A percentile compares a stretch with the other conserved stretches of the same genome.
Evolutionary conservation across 208 protist species (phyloP).

Genomic region (Endotrypanum monterogeii): DNA sequence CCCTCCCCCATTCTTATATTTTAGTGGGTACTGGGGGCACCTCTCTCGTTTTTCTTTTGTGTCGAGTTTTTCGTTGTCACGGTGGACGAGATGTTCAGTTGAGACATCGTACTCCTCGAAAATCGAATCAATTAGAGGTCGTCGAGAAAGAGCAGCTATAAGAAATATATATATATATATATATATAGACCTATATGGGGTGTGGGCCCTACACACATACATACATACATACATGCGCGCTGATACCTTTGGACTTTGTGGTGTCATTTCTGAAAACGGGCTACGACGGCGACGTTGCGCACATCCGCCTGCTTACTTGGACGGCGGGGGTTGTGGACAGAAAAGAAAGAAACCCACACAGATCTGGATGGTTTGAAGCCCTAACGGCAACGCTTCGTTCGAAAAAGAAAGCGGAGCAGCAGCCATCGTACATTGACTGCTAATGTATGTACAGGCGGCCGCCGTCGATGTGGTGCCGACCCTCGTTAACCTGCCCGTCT

Average conservation of each 20-base stretch:
- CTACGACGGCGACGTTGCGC: background rate
- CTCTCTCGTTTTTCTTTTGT: background rate
- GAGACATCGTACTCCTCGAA: background rate
- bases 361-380: no score
- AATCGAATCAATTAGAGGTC: background rate
- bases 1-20: no score
- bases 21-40: background rate
- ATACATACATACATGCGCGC: background rate
- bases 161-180: no score
- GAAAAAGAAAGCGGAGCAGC: background rate
- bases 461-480: background rate
- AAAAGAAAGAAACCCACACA: background rate
- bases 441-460: background rate
- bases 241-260: background rate
- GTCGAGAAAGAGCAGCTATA: no score
- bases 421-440: background rate
- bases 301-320: background rate
- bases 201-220: no score
- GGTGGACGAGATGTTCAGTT: background rate
- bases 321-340: background rate
- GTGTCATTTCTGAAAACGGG: background rate
- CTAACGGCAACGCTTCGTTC: no score
- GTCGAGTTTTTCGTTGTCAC: background rate
- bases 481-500: background rate
- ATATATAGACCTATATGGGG: no score